Evolutionary conservation across 352 stramenopile species (phyloP), one percentile per base, ranked within the genome.

Genomic region (Phytopythium boreale): DNA sequence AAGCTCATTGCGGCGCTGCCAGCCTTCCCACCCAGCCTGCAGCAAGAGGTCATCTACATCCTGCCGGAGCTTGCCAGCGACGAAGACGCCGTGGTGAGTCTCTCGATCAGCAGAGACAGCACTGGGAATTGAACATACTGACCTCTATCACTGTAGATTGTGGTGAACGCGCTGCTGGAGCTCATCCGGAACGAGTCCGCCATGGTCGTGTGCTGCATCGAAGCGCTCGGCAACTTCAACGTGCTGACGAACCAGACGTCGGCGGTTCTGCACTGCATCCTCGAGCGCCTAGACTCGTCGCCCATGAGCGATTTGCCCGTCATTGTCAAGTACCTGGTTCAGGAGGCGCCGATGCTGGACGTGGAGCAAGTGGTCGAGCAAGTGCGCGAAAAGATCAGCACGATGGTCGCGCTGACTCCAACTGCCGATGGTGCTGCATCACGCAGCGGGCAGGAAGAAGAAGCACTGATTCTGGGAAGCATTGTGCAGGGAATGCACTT

Each of bases 1-100:
- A 82, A 88, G 65, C 72, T 89, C 14, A 61, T 87, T 20, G 69
- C 62, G 10, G 68, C 78, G n/a, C 53, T 89, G 29, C 73, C 68
- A 7, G 72, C 74, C 26, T 86, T 87, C 51, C 68, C 76, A 7
- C 26, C 72, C 39, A 70, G 67, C 41, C 64, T 88, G 24, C 81
- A 87, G 61, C 71, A 70, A n/a, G 79, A 90, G 26, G 69, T 90
- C 50, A 88, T 90, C 66, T 85, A 85, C 63, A 84, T 90, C 57
- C 39, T 90, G 24, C 81, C 81, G 4, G 81, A 90, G 58, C 77
- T 90, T 49, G 76, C 79, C 7, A 69, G 70, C 56, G 81, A 90
- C 63, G 68, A 77, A 57, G 74, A 89, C 46, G 58, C 63, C 0
- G 26, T 65, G 59, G 71, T 83, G 68, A 26, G 64, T 22, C 6